These are phyloP conservation scores for Solanum rostratum DNA, from an alignment of 257 asterid species.

Conservation along the genomic window DNA sequence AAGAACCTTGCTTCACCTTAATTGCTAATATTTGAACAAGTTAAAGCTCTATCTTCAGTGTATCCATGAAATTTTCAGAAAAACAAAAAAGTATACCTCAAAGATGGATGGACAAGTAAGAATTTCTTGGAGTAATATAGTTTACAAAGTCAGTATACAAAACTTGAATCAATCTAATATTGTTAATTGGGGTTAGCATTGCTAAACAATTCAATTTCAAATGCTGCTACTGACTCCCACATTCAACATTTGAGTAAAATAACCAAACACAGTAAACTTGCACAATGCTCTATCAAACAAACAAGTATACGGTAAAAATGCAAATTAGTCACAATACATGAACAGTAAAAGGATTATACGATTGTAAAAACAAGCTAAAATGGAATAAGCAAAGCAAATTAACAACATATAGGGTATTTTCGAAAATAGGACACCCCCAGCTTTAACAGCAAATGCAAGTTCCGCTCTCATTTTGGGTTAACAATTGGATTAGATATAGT, in stretches of 20 bases:
- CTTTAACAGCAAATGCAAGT: conserved; percentile 74
- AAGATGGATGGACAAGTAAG: background rate
- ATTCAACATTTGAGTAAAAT: background rate
- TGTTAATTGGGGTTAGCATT: background rate
- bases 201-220: background rate
- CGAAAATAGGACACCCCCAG: conserved; percentile 41
- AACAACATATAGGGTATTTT: background rate
- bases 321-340: background rate
- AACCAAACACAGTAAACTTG: background rate
- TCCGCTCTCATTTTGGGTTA: conserved; percentile 95
- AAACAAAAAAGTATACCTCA: background rate
- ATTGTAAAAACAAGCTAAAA: background rate
- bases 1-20: background rate
- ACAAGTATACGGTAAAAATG: background rate
- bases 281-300: background rate
- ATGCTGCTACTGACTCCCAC: background rate
- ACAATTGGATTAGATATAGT: conserved; percentile 76
- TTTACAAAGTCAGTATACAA: background rate
- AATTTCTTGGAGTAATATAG: background rate
- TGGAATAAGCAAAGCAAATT: background rate
- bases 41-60: background rate
- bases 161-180: background rate
- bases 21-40: background rate
- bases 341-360: background rate
- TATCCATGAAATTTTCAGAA: background rate